Base-by-base conservation (phyloP, 2,329 filamentous ascomycete species). In the Parafenestella ontariensis region DNA sequence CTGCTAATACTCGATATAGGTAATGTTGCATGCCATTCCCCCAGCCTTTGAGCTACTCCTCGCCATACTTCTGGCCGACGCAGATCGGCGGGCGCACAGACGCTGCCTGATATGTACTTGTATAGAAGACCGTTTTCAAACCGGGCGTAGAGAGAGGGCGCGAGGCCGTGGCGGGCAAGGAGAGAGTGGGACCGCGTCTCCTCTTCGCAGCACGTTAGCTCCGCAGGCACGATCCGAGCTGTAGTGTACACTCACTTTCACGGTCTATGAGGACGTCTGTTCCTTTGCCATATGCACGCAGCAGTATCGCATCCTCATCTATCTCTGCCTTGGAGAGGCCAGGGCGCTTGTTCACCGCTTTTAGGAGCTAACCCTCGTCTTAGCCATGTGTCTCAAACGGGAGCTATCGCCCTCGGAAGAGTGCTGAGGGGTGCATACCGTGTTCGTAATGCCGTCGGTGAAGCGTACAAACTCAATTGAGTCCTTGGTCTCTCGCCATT, bases 381-480 rank as follows among this genome's bases (percentile, higher is more conserved):
- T 54, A 56, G 60, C 57, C 48, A 28, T 40, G 39, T 45, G 54
- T 28, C n/a, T 33, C 34, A 24, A 26, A 31, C 46, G 10, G 37
- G 33, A 23, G 43, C 36, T 36, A 36, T 44, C 9, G 36, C 15
- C 39, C 42, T n/a, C 24, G n/a, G 46, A 18, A 28, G 21, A 29
- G n/a, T 7, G 23, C 15, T 42, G 48, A 17, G 29, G n/a, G 42
- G 49, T 43, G 81, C 83, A 64, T 78, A 87, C 85, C 62, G 93
- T 98, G 78, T 99, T 99, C 64, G 95, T 99, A 79, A 98, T 99
- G 72, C 95, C 95, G 71, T 99, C 95, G 34, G 92, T 99, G 81
- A 98, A 99, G 61, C 90, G 89, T 64, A 92, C 84, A 72, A 98
- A 91, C 70, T 95, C 88, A 67, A 99, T 84, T 39, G 88, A 85